phyloP scores from a whole-genome alignment of 2,329 filamentous ascomycete species.

The Myriosclerotinia duriaeana region DNA sequence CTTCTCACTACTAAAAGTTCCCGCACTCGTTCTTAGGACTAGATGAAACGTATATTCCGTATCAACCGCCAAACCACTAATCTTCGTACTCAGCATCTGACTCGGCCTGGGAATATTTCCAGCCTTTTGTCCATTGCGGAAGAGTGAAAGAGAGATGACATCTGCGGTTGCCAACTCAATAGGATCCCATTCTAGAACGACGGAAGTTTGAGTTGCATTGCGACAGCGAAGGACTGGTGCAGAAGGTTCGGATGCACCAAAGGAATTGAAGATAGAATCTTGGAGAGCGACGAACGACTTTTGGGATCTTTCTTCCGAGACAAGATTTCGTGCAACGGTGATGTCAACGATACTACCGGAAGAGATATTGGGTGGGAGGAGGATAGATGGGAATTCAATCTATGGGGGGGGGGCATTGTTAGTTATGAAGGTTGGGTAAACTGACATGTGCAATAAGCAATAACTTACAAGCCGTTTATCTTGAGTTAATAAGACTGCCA shows the following conservation, averaged over 20 bases:
- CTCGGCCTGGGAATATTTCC: constrained; percentile 87
- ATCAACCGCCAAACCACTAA: constrained; percentile 92
- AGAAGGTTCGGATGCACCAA: constrained; percentile 75
- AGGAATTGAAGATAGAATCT: constrained; percentile 80
- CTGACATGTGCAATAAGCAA: constrained; percentile 15
- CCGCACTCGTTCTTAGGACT: constrained; percentile 85
- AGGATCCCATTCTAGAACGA: constrained; percentile 97
- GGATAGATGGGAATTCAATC: constrained; percentile 98
- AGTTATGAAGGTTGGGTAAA: constrained; percentile 14
- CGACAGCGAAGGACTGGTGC: constrained; percentile 82
- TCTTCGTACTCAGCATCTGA: constrained; percentile 93
- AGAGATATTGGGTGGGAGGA: constrained; percentile 90
- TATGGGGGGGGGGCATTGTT: constrained; percentile 46
- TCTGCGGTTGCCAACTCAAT: constrained; percentile 90
- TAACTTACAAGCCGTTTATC: constrained; percentile 86
- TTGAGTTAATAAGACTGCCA: constrained; percentile 92
- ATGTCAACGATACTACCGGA: constrained; percentile 98
- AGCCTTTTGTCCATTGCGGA: constrained; percentile 94
- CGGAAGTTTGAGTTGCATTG: constrained; percentile 97
- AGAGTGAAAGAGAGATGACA: constrained; percentile 83
- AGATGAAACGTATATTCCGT: constrained; percentile 95
- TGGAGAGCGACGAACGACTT: constrained; percentile 82
- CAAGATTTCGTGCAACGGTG: constrained; percentile 82
- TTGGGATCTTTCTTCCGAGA: constrained; percentile 73
- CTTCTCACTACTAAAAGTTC: constrained; percentile 80